phyloP scores from a whole-genome alignment of 768 basidiomycete genomes.

The Auriculariales sp. region DNA sequence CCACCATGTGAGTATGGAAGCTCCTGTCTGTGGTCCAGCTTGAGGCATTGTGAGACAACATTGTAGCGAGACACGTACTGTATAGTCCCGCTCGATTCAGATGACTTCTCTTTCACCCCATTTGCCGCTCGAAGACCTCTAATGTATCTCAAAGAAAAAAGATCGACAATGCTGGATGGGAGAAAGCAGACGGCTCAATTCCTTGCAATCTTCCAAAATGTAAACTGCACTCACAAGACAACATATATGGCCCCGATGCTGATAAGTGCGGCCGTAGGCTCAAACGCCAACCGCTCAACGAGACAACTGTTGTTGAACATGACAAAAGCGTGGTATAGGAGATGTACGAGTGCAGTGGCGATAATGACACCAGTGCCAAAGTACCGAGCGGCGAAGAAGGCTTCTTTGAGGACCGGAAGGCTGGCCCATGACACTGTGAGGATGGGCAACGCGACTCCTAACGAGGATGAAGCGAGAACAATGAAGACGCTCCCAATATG shows the following conservation, averaged over 20 bases:
- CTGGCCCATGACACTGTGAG: background rate
- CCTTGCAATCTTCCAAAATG: no score
- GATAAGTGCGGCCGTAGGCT: background rate
- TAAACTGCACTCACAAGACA: background rate
- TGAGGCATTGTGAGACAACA: background rate
- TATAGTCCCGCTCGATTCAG: background rate
- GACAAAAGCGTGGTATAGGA: background rate
- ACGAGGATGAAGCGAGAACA: background rate
- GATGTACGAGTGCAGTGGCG: background rate
- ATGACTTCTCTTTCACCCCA: background rate
- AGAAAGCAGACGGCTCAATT: no score
- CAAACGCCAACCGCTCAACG: background rate
- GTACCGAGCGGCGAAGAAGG: background rate
- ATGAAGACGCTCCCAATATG: background rate
- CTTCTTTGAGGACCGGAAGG: background rate
- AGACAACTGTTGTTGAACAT: background rate
- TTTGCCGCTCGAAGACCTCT: background rate
- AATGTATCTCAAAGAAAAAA: background rate
- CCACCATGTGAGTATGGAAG: background rate
- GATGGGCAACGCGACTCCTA: background rate
- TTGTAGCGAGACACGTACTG: background rate
- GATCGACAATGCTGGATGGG: no score
- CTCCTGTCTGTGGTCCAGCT: background rate
- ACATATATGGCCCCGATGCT: background rate
- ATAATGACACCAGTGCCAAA: background rate